phyloP scores from a whole-genome alignment of 2,329 filamentous ascomycete species.

The Colletotrichum aenigma region DNA sequence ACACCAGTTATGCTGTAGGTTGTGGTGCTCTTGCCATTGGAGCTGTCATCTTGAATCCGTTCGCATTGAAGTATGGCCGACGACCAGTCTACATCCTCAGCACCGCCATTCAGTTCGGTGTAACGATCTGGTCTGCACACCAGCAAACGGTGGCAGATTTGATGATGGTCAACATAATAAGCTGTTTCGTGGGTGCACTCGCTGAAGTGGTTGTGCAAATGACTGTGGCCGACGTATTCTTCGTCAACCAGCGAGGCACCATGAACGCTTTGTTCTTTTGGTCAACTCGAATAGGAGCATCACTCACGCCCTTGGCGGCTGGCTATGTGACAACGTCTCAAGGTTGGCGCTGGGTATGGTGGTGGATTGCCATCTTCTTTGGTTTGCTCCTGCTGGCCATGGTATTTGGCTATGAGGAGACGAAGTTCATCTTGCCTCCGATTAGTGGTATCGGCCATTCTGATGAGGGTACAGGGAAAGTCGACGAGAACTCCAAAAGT shows the following conservation, averaged over 20 bases:
- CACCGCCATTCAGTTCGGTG: conserved; percentile 38
- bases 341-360: conserved; percentile 56
- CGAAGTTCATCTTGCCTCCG: not conserved
- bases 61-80: conserved; percentile 49
- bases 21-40: conserved; percentile 46
- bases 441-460: not conserved
- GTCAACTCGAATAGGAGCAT: conserved; percentile 20
- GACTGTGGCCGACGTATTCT: conserved; percentile 52
- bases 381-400: conserved; percentile 40
- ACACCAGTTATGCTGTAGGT: conserved; percentile 47
- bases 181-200: conserved; percentile 47
- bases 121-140: conserved; percentile 42
- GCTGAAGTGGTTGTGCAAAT: conserved; percentile 49
- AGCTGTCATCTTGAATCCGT: conserved; percentile 45
- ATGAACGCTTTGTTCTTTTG: conserved; percentile 53
- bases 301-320: conserved; percentile 41
- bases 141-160: conserved; percentile 45
- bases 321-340: conserved; percentile 34
- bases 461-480: not conserved
- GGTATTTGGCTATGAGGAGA: conserved; percentile 38
- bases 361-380: conserved; percentile 47
- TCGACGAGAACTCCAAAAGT: not conserved
- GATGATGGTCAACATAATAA: conserved; percentile 45
- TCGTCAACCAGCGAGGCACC: conserved; percentile 48
- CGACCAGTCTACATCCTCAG: conserved; percentile 50